phyloP scores from a whole-genome alignment of 768 basidiomycete genomes.

The Kwoniella botswanensis region DNA sequence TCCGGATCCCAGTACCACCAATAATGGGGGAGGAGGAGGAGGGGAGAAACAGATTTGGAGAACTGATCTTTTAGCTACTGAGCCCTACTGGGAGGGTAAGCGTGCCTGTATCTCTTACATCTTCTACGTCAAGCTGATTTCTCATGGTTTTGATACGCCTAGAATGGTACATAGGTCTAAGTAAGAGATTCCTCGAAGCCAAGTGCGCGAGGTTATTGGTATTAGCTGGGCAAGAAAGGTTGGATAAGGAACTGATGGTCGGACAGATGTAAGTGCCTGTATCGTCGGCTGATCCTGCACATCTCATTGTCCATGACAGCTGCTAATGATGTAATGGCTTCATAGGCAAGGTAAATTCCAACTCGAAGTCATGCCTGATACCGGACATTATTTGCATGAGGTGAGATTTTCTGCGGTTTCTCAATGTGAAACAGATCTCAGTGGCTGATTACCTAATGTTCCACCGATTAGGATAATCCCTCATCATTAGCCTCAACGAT shows the following conservation, averaged over 20 bases:
- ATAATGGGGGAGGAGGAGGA: constrained; percentile 9
- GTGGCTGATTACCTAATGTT: constrained; percentile 32
- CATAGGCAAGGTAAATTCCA: constrained; percentile 77
- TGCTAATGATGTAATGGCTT: background rate
- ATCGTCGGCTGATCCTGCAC: background rate
- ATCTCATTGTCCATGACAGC: too few relatives aligned
- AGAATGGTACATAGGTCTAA: constrained; percentile 93
- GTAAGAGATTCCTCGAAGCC: constrained; percentile 74
- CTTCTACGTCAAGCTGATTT: background rate
- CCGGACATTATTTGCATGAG: constrained; percentile 95
- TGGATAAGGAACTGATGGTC: constrained; percentile 93
- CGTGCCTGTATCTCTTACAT: background rate
- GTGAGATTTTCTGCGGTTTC: constrained; percentile 58
- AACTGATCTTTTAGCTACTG: constrained; percentile 79
- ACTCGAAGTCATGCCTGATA: constrained; percentile 79
- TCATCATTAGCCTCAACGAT: constrained; percentile 76
- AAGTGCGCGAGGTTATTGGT: constrained; percentile 84
- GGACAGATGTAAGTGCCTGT: constrained; percentile 84
- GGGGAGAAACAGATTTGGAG: constrained; percentile 72
- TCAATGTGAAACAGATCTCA: too few relatives aligned
- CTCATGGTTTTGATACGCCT: background rate
- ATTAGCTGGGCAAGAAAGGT: constrained; percentile 87
- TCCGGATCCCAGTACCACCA: constrained; percentile 56
- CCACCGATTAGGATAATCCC: constrained; percentile 75
- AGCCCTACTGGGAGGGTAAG: constrained; percentile 85